These are phyloP conservation scores for Hansenula sp. DNA, from an alignment of 1,139 yeast genomes.

Conservation along the genomic window DNA sequence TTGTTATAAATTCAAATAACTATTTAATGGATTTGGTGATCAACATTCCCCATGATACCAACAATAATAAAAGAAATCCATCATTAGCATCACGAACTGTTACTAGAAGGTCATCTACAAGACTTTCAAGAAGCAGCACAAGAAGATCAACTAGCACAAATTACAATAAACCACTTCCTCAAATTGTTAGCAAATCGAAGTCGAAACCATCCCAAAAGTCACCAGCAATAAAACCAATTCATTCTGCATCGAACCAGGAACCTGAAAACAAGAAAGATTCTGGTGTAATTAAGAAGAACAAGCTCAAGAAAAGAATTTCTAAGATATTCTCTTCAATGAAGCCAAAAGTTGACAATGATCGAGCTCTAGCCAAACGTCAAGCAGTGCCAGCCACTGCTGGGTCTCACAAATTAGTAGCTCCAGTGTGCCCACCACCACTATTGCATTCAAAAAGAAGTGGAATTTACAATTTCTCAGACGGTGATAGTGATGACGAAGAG, in stretches of 20 bases:
- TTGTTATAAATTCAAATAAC: neutral
- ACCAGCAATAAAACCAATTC: too few species aligned
- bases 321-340: slow-evolving; percentile 8
- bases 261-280: too few species aligned
- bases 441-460: neutral
- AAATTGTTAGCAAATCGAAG: slow-evolving; percentile 3
- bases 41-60: neutral
- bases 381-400: too few species aligned
- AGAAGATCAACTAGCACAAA: slow-evolving; percentile 6
- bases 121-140: neutral
- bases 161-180: slow-evolving; percentile 18
- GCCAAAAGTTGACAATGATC: neutral
- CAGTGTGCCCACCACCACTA: too few species aligned
- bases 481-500: neutral
- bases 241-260: too few species aligned
- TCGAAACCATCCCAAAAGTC: neutral
- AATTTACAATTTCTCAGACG: neutral
- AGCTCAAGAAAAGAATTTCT: slow-evolving; percentile 15
- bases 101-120: neutral
- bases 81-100: neutral
- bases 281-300: slow-evolving; percentile 7
- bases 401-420: too few species aligned
- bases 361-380: too few species aligned
- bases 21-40: neutral
- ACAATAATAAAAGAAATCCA: neutral